These are phyloP conservation scores for Lepidopterella palustris DNA, from an alignment of 495 filamentous ascomycete genomes.

Conservation along the genomic window DNA sequence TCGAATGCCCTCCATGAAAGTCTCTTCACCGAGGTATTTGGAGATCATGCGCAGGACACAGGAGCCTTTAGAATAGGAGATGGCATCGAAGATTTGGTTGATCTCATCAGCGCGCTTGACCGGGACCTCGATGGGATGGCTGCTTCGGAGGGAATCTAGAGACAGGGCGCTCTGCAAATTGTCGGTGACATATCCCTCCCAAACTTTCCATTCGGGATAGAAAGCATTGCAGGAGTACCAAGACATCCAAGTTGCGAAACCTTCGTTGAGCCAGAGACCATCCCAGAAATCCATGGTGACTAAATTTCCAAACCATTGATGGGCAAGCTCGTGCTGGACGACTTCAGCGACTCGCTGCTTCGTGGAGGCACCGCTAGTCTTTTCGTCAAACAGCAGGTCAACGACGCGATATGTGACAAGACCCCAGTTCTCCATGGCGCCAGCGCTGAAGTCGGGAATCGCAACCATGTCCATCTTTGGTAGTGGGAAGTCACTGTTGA, in stretches of 20 bases:
- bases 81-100: slow-evolving; percentile 98
- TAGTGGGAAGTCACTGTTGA: slow-evolving; percentile 60
- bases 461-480: slow-evolving; percentile 98
- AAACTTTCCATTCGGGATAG: slow-evolving; percentile 99
- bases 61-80: slow-evolving; percentile 95
- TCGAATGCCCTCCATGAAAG: slow-evolving; percentile 87
- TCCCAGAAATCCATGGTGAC: slow-evolving; percentile 99
- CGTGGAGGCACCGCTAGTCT: slow-evolving; percentile 80
- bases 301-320: slow-evolving; percentile 98
- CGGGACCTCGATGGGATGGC: slow-evolving; percentile 94
- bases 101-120: slow-evolving; percentile 93
- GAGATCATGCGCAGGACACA: slow-evolving; percentile 97
- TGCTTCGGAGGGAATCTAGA: slow-evolving; percentile 86
- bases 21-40: slow-evolving; percentile 85
- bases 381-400: slow-evolving; percentile 86
- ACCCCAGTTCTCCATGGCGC: slow-evolving; percentile 99
- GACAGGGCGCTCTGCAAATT: slow-evolving; percentile 81
- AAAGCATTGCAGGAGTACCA: slow-evolving; percentile 76
- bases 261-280: slow-evolving; percentile 96
- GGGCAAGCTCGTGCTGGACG: slow-evolving; percentile 93
- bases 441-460: slow-evolving; percentile 87
- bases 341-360: slow-evolving; percentile 92
- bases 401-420: slow-evolving; percentile 91
- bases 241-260: slow-evolving; percentile 84
- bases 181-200: slow-evolving; percentile 89